Percentiles rank a stretch among this genome's conserved stretches.
These are phyloP conservation scores for Rubus idaeus DNA, from an alignment of 306 rosid species.

Conservation along the genomic window DNA sequence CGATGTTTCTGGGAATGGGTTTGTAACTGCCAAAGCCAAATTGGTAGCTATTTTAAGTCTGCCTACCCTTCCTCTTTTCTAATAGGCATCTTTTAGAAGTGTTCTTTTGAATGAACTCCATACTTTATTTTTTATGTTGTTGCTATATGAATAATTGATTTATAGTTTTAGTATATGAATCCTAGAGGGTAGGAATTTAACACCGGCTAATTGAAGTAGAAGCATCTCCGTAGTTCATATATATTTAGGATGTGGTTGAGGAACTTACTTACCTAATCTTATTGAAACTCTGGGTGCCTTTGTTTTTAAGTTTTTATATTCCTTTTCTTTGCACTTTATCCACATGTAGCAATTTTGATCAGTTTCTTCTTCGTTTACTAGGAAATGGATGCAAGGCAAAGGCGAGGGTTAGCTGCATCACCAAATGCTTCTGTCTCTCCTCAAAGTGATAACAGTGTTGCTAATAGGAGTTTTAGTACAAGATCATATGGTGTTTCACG, in stretches of 20 bases:
- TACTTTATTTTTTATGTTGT: background rate
- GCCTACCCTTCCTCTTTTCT: background rate
- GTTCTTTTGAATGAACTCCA: background rate
- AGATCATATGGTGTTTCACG: conserved; percentile 80
- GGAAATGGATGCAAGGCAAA: conserved; percentile 67
- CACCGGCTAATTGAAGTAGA: conserved; percentile 8
- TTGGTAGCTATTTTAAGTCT: conserved; percentile 36
- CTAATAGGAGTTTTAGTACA: conserved; percentile 54
- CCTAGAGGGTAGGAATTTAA: background rate
- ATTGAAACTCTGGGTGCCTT: background rate
- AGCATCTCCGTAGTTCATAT: background rate
- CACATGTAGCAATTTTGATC: conserved; percentile 2
- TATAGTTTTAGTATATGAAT: background rate
- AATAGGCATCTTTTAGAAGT: background rate
- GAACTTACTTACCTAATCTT: background rate
- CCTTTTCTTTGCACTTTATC: background rate
- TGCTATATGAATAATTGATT: background rate
- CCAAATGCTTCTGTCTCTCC: conserved; percentile 60
- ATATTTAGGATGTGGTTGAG: background rate
- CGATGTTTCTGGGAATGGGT: conserved; percentile 51
- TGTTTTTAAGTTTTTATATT: background rate
- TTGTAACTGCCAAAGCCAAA: conserved; percentile 73
- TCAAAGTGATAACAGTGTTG: conserved; percentile 40
- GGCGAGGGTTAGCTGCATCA: conserved; percentile 46
- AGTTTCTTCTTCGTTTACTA: conserved; percentile 15